phyloP scores from a whole-genome alignment of 2,329 filamentous ascomycete species.

The Diaporthe vaccinii region DNA sequence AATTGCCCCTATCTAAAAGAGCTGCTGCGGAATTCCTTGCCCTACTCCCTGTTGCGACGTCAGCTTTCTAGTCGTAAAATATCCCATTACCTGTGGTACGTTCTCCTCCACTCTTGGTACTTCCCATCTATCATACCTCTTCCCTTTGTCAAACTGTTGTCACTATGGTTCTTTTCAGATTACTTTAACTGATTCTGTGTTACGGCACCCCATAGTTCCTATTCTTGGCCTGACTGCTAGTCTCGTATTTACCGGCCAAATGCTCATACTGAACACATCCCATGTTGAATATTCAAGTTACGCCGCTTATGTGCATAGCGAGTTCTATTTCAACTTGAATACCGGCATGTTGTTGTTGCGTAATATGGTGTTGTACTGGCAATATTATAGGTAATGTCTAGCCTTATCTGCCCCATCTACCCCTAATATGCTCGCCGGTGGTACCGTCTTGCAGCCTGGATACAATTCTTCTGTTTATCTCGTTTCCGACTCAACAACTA shows the following conservation, averaged over 20 bases:
- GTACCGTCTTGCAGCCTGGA: neutral
- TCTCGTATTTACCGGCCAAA: neutral
- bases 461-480: neutral
- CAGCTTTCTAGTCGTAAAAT: neutral
- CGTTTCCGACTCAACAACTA: neutral
- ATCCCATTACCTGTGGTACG: neutral
- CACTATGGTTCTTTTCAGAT: neutral
- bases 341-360: neutral
- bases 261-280: neutral
- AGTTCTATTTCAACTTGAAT: too few species aligned
- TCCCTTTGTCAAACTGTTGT: neutral
- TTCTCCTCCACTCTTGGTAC: neutral
- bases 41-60: neutral
- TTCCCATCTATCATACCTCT: neutral
- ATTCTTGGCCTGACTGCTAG: neutral
- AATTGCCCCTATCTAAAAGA: neutral
- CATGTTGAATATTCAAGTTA: too few species aligned
- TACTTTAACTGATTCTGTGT: neutral
- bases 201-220: neutral
- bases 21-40: neutral
- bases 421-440: neutral
- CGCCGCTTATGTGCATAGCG: too few species aligned
- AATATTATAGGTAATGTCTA: neutral
- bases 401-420: neutral
- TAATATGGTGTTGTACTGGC: neutral